Evolutionary conservation across 2,329 filamentous ascomycete genomes (phyloP), one percentile per base, ranked within the genome.

Genomic region (Curvularia sp.): DNA sequence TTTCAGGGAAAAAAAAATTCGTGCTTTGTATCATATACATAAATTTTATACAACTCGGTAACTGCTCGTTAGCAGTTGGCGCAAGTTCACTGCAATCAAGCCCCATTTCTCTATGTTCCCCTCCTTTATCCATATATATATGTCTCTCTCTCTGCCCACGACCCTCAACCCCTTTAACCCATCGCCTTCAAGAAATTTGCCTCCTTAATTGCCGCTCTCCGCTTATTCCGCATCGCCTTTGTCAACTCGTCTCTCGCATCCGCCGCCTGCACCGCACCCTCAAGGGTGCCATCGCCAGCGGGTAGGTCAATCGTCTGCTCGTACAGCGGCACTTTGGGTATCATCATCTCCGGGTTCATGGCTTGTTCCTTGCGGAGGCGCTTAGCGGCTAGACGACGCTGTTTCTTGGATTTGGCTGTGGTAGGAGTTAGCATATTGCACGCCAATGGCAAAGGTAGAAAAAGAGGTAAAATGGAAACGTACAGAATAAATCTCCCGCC

Each of bases 181-280:
- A 93, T 92, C 43, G 87, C 86, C 85, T 89, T 91, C 79, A 95
- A 85, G 84, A 93, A 95, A 80, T 95, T 95, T 74, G 79, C 80
- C 83, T 95, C 91, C 86, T 93, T 94, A 73, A 95, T 95, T 78
- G 84, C 86, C 59, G 85, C 86, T 79, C 89, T 86, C 74, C 91
- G 83, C 81, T 92, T 89, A 75, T 85, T 85, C 72, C 91, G 85
- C 89, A 93, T 88, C 33, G 87, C 88, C 79, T 83, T 85, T 65
- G 83, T 89, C 70, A 93, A 80, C 68, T 88, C 86, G 62, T 84
- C 82, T 73, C 90, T 82, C 73, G 85, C 82, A 30, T 73, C 69
- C 33, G 74, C 74, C 1, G 83, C 84, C 61, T 80, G 71, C 46
- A 81, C 67, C 0, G 81, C 80, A 2, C 78, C 83, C 55, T 79